Percentiles rank a stretch among this genome's conserved stretches.
These are phyloP conservation scores for Ceratocystis variospora DNA, from an alignment of 2,329 filamentous ascomycete genomes.

Conservation along the genomic window DNA sequence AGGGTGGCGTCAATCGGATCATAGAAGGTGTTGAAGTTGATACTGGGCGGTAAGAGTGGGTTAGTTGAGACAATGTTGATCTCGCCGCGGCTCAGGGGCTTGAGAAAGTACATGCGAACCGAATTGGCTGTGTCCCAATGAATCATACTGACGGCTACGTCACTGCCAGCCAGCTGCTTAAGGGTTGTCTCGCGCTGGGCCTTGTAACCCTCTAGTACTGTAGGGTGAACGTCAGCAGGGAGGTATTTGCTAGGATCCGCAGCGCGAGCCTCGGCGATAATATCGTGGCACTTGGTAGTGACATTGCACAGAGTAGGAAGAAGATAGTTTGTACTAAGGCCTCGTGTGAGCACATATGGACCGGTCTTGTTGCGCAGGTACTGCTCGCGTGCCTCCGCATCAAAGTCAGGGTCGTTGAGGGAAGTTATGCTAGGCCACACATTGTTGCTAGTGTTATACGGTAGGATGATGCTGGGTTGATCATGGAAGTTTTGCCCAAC, in stretches of 20 bases:
- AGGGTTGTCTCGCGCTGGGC: slow-evolving; percentile 27
- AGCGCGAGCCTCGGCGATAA: slow-evolving; percentile 23
- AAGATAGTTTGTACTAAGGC: slow-evolving; percentile 24
- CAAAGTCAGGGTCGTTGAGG: slow-evolving; percentile 25
- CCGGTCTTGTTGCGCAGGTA: slow-evolving; percentile 25
- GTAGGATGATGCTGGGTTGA: slow-evolving; percentile 25
- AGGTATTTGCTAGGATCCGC: slow-evolving; percentile 28
- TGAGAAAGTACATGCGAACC: slow-evolving; percentile 26
- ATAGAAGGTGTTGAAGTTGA: slow-evolving; percentile 29
- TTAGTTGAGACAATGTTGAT: slow-evolving; percentile 28
- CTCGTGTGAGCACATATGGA: slow-evolving; percentile 24
- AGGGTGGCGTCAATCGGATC: slow-evolving; percentile 29
- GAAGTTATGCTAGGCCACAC: slow-evolving; percentile 22
- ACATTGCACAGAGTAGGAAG: slow-evolving; percentile 27
- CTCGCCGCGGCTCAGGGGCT: slow-evolving; percentile 30
- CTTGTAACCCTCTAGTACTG: slow-evolving; percentile 29
- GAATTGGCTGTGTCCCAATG: slow-evolving; percentile 26
- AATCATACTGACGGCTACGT: slow-evolving; percentile 24
- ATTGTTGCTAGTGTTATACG: slow-evolving; percentile 23
- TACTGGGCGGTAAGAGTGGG: slow-evolving; percentile 25
- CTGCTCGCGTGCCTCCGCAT: slow-evolving; percentile 24
- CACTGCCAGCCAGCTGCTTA: slow-evolving; percentile 23
- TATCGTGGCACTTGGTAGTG: slow-evolving; percentile 23
- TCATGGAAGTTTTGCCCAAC: slow-evolving; percentile 37
- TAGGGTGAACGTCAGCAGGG: slow-evolving; percentile 25